A percentile compares a stretch with the other conserved stretches of the same genome.
Conservation (phyloP, 2,329 filamentous ascomycete genomes). For the Botrytis cinerea region DNA sequence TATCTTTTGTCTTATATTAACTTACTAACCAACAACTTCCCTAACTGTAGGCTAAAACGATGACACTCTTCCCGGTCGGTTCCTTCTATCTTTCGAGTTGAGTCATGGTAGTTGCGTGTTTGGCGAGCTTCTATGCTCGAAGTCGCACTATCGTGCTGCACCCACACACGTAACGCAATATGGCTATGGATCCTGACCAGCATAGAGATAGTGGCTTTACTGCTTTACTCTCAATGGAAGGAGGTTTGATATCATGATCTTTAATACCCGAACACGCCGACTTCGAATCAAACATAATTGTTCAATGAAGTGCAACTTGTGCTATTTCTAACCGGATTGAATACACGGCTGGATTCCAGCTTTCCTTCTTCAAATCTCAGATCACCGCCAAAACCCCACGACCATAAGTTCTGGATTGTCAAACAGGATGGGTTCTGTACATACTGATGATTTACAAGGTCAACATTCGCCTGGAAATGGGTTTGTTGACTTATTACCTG, state of each 20-base stretch:
- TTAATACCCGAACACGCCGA: neutral
- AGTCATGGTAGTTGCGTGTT: constrained; percentile 3
- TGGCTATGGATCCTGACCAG: constrained; percentile 1
- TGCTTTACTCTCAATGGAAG: neutral
- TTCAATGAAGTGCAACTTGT: neutral
- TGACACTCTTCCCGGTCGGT: neutral
- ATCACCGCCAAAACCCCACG: constrained; percentile 1
- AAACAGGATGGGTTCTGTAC: constrained; percentile 25
- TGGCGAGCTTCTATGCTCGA: constrained; percentile 13
- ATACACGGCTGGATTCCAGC: neutral
- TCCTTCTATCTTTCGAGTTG: neutral
- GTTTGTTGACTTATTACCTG: constrained; percentile 13
- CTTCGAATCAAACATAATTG: neutral
- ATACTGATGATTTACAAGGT: constrained; percentile 23
- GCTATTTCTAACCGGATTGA: neutral
- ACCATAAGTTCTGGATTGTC: neutral
- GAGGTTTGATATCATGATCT: neutral
- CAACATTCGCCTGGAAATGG: constrained; percentile 17
- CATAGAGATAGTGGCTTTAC: constrained; percentile 4
- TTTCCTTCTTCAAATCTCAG: neutral
- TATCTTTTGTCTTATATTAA: neutral
- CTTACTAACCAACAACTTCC: neutral
- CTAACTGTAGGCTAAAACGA: neutral
- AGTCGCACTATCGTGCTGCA: constrained; percentile 4
- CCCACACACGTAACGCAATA: neutral